A percentile compares a stretch with the other conserved stretches of the same genome.
phyloP scores from a whole-genome alignment of 306 rosid genomes.

The Corylus avellana region DNA sequence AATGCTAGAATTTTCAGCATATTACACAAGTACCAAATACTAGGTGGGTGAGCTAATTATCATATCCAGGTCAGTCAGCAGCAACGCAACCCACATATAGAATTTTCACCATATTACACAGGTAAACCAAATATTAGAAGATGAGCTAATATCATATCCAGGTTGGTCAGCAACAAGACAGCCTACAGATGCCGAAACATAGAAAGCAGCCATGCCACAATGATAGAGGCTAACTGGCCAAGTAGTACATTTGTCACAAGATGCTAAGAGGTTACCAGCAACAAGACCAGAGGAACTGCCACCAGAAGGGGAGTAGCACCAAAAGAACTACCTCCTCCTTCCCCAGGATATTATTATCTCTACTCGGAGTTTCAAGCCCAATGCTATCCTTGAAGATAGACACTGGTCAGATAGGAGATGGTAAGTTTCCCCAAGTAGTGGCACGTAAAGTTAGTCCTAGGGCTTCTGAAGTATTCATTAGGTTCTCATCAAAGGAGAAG shows the following conservation, averaged over 20 bases:
- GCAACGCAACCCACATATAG: not conserved
- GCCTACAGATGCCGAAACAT: not conserved
- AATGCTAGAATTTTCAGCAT: not conserved
- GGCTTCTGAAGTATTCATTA: not conserved
- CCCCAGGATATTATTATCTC: too few species aligned
- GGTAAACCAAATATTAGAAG: not conserved
- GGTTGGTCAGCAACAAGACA: not conserved
- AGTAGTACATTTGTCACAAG: not conserved
- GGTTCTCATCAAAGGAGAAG: too few species aligned
- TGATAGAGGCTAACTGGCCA: conserved; percentile 15
- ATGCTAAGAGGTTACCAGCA: not conserved
- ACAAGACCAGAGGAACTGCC: not conserved
- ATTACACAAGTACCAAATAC: not conserved
- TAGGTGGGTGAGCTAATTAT: not conserved
- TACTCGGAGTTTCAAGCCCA: too few species aligned
- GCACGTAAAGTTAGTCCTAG: not conserved
- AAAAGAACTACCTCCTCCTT: too few species aligned
- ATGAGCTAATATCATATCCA: not conserved
- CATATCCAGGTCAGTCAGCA: not conserved
- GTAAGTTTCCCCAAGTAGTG: not conserved
- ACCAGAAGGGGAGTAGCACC: not conserved
- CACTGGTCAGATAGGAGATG: too few species aligned
- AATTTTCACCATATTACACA: not conserved
- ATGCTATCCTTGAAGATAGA: too few species aligned
- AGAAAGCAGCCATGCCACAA: not conserved